Base-by-base conservation (phyloP, 257 asterid species). In the Cynanchum wilfordii region DNA sequence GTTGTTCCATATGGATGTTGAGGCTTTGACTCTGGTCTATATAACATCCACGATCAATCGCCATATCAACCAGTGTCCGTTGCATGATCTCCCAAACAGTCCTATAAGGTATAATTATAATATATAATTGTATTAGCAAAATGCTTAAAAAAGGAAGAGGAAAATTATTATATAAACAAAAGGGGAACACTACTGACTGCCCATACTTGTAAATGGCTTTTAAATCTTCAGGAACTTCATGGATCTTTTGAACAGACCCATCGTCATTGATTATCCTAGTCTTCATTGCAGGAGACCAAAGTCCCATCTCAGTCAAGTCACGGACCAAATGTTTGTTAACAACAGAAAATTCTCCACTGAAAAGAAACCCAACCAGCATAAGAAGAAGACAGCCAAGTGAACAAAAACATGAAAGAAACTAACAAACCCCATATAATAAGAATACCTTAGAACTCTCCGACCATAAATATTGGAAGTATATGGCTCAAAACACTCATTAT, bases 61-160 rank as follows among this genome's bases (percentile, higher is more conserved):
- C 97, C 98, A 94, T 94, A 62, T 94, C 96, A 56, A 91, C 98
- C 83, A 94, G 68, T 30, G 87, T 70, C 58, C 90, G 70, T 66
- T 92, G 99, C 69, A 88, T 95, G 82, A 91, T 91, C 87, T 95
- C 99, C 99, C 98, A 95, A 71, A 92, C 99, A 71, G 96, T 95
- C 84, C 98, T 89, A 82, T 58, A 56, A 36, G 25, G 60, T 15
- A 7, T 62, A 65, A 75, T 27, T 24, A n/a, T n/a, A n/a, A n/a
- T n/a, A n/a, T n/a, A n/a, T n/a, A 22, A 56, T 33, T 33, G 38
- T 4, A 77, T 82, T 25, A 78, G 80, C 56, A 79, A 54, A 20
- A 50, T 24, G 73, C 7, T 12, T 30, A 4, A 10, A 24, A 57
- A 7, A 27, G 60, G 27, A 47, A 17, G 7, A n/a, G 7, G 1